A percentile compares a stretch with the other conserved stretches of the same genome.
Evolutionary conservation across 305 asterid species (phyloP).

Genomic region (Fraxinus baroniana): DNA sequence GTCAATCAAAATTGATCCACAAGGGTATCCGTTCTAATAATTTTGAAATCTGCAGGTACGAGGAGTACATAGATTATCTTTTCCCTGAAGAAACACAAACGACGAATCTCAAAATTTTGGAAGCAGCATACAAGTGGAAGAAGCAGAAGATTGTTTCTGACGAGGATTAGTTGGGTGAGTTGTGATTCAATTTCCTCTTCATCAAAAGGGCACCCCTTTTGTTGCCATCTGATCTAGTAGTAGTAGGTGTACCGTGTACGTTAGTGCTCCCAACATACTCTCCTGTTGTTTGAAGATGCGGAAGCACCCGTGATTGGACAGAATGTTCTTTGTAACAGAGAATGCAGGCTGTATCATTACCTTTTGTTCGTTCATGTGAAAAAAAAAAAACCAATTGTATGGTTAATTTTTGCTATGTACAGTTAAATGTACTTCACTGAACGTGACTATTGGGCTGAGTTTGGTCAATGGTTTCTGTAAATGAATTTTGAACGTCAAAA

Average conservation of each 20-base stretch:
- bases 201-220: background rate
- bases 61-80: constrained; percentile 80
- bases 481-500: too few species aligned
- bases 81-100: constrained; percentile 90
- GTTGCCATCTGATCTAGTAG: background rate
- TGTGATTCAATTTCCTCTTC: background rate
- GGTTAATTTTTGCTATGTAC: background rate
- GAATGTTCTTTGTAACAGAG: background rate
- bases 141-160: constrained; percentile 55
- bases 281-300: background rate
- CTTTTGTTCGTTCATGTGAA: background rate
- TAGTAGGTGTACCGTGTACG: background rate
- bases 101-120: constrained; percentile 69
- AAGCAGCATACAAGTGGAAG: constrained; percentile 95
- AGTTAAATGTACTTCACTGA: background rate
- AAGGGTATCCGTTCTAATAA: constrained; percentile 11
- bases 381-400: background rate
- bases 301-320: background rate
- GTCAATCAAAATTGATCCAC: background rate
- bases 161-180: constrained; percentile 41
- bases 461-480: background rate
- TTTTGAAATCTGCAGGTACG: constrained; percentile 48
- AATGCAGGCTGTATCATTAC: background rate
- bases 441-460: background rate
- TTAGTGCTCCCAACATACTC: background rate